Base-by-base conservation (phyloP, 2,329 filamentous ascomycete species). In the Myotisia sp. region DNA sequence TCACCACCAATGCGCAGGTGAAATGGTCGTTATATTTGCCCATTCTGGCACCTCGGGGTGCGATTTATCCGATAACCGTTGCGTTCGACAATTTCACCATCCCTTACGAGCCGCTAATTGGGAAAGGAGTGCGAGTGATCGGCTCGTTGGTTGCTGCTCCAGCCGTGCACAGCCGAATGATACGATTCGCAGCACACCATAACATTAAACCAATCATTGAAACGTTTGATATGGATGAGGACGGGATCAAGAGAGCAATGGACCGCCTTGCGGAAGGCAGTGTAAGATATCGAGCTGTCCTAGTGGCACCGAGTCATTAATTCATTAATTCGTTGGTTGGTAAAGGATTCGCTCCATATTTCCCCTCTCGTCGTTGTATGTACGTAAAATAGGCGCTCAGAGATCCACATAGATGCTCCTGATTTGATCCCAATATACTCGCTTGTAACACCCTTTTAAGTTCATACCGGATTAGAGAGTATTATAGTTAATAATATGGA, bases 191-290 rank as follows among this genome's bases (percentile, higher is more conserved):
- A 0, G 56, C 64, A 40, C 53, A 60, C 10, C 71, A 80, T 44
- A 63, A 62, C 3, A 65, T 83, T 42, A 65, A 68, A 50, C 77
- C 75, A 36, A 63, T 78, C 52, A 55, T 80, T 21, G 68, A 79
- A 60, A 71, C 61, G 49, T 81, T 71, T 48, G 63, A 70, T 1
- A 59, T 83, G 30, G 62, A 52, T 9, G 37, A 60, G 56, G 41
- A 68, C 40, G 44, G 67, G 40, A 57, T 70, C 52, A 48, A 62
- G 44, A 46, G 65, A 43, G 54, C 63, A 9, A 56, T 68, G 50
- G 43, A 64, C 44, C 53, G 56, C 44, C 40, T 69, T 39, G 48
- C 62, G 36, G 44, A 53, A 3, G 64, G 64, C 3, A 53, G 60
- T 18, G 61, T 64, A 41, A 58, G 50, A 44, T 70, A 61, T 55